Conservation (phyloP, 805 yeast genomes). For the Yarrowia divulgata region DNA sequence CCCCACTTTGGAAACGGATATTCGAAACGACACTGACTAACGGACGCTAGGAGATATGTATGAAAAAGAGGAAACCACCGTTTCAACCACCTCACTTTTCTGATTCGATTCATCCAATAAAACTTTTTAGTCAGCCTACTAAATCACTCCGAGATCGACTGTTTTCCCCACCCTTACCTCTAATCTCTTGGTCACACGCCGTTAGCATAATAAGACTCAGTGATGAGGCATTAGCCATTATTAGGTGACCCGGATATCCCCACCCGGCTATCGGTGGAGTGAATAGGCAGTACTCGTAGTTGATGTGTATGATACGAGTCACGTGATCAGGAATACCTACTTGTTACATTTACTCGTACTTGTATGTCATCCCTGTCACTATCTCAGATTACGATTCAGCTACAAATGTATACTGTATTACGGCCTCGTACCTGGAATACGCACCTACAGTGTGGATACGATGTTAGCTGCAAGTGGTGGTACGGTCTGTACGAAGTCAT, state of each 20-base stretch:
- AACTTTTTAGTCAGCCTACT: not conserved
- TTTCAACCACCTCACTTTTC: not conserved
- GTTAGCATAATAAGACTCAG: not conserved
- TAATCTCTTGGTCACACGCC: not conserved
- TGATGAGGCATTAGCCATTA: slow-evolving; percentile 18
- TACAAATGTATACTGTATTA: too few species aligned
- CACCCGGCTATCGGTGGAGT: slow-evolving; percentile 5
- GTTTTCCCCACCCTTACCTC: too few species aligned
- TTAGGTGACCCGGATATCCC: slow-evolving; percentile 12
- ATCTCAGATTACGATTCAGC: too few species aligned
- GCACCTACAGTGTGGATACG: too few species aligned
- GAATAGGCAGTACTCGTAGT: not conserved
- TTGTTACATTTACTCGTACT: too few species aligned
- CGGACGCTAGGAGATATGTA: not conserved
- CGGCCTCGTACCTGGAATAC: too few species aligned
- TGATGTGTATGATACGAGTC: not conserved
- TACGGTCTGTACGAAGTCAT: too few species aligned
- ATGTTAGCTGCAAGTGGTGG: too few species aligned
- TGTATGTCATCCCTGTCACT: too few species aligned
- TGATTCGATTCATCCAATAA: not conserved
- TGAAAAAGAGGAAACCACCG: too few species aligned
- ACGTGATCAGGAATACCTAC: not conserved
- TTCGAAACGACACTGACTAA: not conserved
- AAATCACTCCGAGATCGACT: not conserved
- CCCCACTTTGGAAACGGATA: slow-evolving; percentile 11